Evolutionary conservation across 176 grass and related monocot genomes (phyloP), one percentile per base, ranked within the genome.

Genomic region (Oryza meridionalis): DNA sequence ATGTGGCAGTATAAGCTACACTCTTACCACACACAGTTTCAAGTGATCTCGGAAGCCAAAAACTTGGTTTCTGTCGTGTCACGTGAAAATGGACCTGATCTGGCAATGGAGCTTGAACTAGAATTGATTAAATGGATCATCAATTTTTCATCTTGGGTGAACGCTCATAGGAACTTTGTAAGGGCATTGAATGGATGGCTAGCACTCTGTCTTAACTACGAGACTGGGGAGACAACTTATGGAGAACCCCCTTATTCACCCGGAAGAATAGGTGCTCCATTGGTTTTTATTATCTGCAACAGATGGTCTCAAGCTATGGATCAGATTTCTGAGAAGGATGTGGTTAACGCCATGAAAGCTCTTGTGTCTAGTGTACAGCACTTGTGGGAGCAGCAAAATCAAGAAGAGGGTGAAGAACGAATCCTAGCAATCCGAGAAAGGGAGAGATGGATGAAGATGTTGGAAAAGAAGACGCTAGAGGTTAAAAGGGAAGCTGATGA

Each of bases 171-270:
- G 71, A 96, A 91, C 76, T 99, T 83, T 26, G 84, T 84, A 16
- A 94, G 88, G 76, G 88, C 97, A 21, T 68, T 99, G 65, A 96
- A 99, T 44, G 93, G 93, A 45, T 99, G 97, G 97, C 84, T 96
- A 33, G 78, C 78, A 10, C 86, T 96, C 27, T 96, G 93, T 80
- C 86, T 99, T 29, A 90, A 87, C 72, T 77, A 86, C 0, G 90
- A 92, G 61, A 51, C 89, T 7, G 81, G 88, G 66, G 88, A 85
- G 42, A 85, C 84, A 1, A 69, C 19, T 26, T 84, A 88, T 65
- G 87, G 82, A 42, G 61, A 26, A 7, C 75, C 89, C 15, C 84
- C 88, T 9, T 93, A 85, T 73, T 98, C 96, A 21, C 96, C 96
- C 0, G 42, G 85, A 50, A 86, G 87, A 63, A 80, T 94, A 17